Percentiles rank a stretch among this genome's conserved stretches.
Conservation (phyloP, 2,329 filamentous ascomycete genomes). For the Ilyonectria robusta region DNA sequence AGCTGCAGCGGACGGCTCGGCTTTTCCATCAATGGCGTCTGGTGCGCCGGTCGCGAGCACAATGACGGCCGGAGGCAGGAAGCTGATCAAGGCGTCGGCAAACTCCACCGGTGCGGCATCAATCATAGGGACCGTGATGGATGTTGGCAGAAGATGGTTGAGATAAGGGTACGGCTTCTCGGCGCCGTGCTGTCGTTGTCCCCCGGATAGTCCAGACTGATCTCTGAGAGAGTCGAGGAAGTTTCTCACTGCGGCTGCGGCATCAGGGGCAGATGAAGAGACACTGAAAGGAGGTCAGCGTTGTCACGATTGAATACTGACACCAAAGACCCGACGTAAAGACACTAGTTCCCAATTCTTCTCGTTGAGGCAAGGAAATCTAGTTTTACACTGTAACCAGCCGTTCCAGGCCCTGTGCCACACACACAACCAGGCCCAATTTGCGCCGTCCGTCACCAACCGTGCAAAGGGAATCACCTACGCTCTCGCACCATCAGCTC, state of each 20-base stretch:
- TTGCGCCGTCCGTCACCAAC: conserved; percentile 44
- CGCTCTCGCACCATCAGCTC: conserved; percentile 98
- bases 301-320: conserved; percentile 43
- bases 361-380: conserved; percentile 47
- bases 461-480: conserved; percentile 77
- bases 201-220: conserved; percentile 58
- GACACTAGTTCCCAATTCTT: conserved; percentile 49
- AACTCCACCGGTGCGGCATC: conserved; percentile 74
- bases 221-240: conserved; percentile 87
- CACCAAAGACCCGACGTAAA: conserved; percentile 41
- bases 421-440: conserved; percentile 41
- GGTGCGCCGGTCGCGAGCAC: conserved; percentile 78
- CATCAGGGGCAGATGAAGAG: conserved; percentile 73
- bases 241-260: conserved; percentile 85
- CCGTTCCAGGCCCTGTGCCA: conserved; percentile 40
- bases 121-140: conserved; percentile 83
- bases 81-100: conserved; percentile 81
- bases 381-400: conserved; percentile 52
- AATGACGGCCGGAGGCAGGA: conserved; percentile 84
- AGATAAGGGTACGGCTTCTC: conserved; percentile 85
- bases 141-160: conserved; percentile 85
- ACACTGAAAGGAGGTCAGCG: conserved; percentile 70
- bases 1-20: conserved; percentile 77
- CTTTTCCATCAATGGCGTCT: conserved; percentile 68
- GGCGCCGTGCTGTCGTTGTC: conserved; percentile 51